These are phyloP conservation scores for Talaromyces marneffei DNA, from an alignment of 2,329 filamentous ascomycete genomes.

Conservation along the genomic window DNA sequence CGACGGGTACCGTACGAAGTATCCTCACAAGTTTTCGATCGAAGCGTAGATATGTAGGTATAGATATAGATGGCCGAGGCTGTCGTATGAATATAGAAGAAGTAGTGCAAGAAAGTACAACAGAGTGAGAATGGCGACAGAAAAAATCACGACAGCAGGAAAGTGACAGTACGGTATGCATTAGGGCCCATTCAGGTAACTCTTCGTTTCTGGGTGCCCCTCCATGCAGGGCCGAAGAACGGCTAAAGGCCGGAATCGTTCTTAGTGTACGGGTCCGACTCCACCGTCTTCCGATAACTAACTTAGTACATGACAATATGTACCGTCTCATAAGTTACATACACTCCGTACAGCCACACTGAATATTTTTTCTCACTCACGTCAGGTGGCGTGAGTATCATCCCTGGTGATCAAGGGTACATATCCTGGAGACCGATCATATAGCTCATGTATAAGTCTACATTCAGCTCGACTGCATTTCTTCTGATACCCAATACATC, in stretches of 20 bases:
- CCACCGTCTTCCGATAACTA: neutral
- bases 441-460: neutral
- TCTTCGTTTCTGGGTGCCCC: neutral
- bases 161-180: neutral
- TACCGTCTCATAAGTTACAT: neutral
- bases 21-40: neutral
- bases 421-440: neutral
- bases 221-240: conserved; percentile 3
- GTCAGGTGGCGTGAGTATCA: neutral
- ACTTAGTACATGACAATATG: neutral
- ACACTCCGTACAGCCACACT: neutral
- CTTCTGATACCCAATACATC: neutral
- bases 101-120: neutral
- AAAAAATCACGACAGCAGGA: neutral
- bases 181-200: neutral
- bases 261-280: neutral
- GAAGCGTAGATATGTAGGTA: neutral
- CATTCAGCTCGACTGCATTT: neutral
- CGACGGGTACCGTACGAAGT: neutral
- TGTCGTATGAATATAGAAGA: neutral
- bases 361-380: neutral
- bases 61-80: neutral
- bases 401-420: neutral
- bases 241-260: conserved; percentile 8
- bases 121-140: neutral